phyloP scores from a whole-genome alignment of 768 basidiomycete genomes.

The Rhizopogon sp. region DNA sequence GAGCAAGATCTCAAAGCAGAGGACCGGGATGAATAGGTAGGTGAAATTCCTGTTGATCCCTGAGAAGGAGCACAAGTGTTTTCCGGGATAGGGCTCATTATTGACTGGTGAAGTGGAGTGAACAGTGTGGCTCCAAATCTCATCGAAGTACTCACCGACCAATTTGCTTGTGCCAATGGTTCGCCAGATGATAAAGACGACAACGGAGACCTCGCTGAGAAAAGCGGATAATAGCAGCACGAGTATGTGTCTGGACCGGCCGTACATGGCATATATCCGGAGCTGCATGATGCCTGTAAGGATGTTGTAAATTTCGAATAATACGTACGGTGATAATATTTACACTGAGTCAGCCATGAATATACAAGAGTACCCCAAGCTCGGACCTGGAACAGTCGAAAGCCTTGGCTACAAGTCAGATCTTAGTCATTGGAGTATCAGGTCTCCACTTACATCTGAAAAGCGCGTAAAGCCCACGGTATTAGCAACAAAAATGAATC shows the following conservation, averaged over 20 bases:
- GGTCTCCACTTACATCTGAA: not conserved
- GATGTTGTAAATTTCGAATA: not conserved
- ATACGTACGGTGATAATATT: not conserved
- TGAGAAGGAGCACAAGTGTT: constrained; percentile 16
- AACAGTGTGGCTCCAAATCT: not conserved
- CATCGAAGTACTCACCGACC: not conserved
- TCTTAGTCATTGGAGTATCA: not conserved
- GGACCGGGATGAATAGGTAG: constrained; percentile 25
- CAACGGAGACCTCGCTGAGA: constrained; percentile 17
- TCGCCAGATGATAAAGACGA: constrained; percentile 20
- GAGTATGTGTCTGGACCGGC: constrained; percentile 17
- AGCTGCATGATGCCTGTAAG: constrained; percentile 25
- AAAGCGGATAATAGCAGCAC: constrained; percentile 14
- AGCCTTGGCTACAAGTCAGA: constrained; percentile 9
- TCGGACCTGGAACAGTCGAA: constrained; percentile 24
- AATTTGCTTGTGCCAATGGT: constrained; percentile 16
- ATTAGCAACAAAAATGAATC: not conserved
- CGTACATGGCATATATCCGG: constrained; percentile 29
- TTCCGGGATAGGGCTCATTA: not conserved
- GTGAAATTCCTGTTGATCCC: constrained; percentile 17
- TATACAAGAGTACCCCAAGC: constrained; percentile 27
- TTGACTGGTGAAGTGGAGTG: constrained; percentile 7
- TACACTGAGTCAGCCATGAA: constrained; percentile 28
- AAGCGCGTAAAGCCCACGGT: not conserved
- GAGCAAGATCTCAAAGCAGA: constrained; percentile 24